Conservation (phyloP, 768 basidiomycete genomes). For the Agrocybe pediades region DNA sequence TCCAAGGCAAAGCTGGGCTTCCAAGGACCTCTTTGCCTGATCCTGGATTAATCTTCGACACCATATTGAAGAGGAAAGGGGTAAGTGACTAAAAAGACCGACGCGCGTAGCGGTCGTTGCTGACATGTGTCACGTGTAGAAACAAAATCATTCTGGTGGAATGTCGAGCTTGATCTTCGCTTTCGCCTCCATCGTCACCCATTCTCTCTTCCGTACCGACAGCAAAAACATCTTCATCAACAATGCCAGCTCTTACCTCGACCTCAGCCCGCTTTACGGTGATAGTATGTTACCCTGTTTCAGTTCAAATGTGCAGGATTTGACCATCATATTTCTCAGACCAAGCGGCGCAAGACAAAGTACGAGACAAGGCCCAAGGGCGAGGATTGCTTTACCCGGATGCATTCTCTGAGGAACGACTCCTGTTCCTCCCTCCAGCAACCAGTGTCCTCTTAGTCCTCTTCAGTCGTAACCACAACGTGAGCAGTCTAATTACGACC, state of each 20-base stretch:
- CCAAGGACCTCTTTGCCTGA: slow-evolving; percentile 51
- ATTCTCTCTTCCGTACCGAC: slow-evolving; percentile 57
- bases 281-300: slow-evolving; percentile 30
- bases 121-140: slow-evolving; percentile 16
- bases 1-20: slow-evolving; percentile 43
- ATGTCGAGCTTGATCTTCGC: slow-evolving; percentile 66
- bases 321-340: slow-evolving; percentile 24
- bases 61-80: slow-evolving; percentile 44
- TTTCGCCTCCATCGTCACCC: slow-evolving; percentile 65
- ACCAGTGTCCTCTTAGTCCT: slow-evolving; percentile 54
- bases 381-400: slow-evolving; percentile 56
- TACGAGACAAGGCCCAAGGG: slow-evolving; percentile 50
- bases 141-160: slow-evolving; percentile 51
- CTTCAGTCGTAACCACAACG: slow-evolving; percentile 63
- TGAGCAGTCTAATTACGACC: slow-evolving; percentile 21
- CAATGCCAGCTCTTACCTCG: slow-evolving; percentile 56
- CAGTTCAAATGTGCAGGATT: not conserved
- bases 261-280: slow-evolving; percentile 59
- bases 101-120: too few relatives aligned
- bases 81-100: slow-evolving; percentile 3
- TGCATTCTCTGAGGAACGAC: slow-evolving; percentile 51
- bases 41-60: slow-evolving; percentile 62
- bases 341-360: slow-evolving; percentile 36
- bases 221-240: slow-evolving; percentile 45
- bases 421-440: slow-evolving; percentile 55